A percentile compares a stretch with the other conserved stretches of the same genome.
These are phyloP conservation scores for Podaxis sp. DNA, from an alignment of 768 basidiomycete genomes.

Conservation along the genomic window DNA sequence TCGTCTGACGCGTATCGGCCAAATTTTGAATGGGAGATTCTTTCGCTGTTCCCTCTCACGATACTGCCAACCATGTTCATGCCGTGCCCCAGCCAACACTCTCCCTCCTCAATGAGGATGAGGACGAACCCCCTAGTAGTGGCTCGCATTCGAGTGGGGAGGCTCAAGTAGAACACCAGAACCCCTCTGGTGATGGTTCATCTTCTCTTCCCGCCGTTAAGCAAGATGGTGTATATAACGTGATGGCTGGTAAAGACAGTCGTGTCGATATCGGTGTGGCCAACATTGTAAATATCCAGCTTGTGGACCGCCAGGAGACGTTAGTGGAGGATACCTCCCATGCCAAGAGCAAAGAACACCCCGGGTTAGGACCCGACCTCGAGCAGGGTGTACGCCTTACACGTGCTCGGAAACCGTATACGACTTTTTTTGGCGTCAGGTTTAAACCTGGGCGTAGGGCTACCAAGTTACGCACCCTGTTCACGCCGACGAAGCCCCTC, in stretches of 20 bases:
- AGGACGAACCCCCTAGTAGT: conserved; percentile 46
- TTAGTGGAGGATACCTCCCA: neutral
- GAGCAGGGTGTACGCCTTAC: conserved; percentile 3
- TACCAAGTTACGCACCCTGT: conserved; percentile 29
- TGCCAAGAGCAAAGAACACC: neutral
- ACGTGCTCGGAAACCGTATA: conserved; percentile 6
- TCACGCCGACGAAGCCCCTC: conserved; percentile 30
- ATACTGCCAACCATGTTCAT: conserved; percentile 22
- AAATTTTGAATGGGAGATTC: conserved; percentile 42
- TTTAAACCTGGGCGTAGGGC: neutral
- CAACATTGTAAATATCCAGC: conserved; percentile 11
- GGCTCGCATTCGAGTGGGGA: conserved; percentile 28
- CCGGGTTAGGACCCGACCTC: neutral
- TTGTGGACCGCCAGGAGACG: conserved; percentile 22
- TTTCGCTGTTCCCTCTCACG: conserved; percentile 25
- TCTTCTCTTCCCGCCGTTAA: conserved; percentile 8
- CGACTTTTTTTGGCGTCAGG: neutral
- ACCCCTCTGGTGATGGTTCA: neutral
- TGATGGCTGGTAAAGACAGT: conserved; percentile 12
- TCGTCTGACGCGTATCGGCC: neutral
- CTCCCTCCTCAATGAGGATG: conserved; percentile 37
- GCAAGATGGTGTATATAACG: conserved; percentile 10
- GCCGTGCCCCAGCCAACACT: conserved; percentile 33
- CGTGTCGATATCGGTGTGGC: conserved; percentile 8
- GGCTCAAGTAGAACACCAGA: conserved; percentile 30